Evolutionary conservation across 2,329 filamentous ascomycete species (phyloP), one percentile per base, ranked within the genome.

Genomic region (Ploettnerulaceae sp.): DNA sequence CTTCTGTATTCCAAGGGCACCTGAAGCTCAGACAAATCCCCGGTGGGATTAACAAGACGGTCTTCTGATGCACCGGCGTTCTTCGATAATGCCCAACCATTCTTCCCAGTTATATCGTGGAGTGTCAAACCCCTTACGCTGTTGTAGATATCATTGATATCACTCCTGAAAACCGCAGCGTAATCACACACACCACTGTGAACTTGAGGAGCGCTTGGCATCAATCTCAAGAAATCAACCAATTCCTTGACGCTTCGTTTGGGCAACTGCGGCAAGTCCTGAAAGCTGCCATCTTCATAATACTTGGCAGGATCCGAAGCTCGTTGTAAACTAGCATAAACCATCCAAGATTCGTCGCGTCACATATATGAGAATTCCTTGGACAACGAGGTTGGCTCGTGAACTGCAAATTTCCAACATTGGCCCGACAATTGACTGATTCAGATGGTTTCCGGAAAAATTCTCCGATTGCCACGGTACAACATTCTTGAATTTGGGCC

Each of bases 331-430:
- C 62, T n/a, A 75, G 64, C 69, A 77, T 73, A 25, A 76, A 56
- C 73, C 73, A 78, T 3, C 75, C 75, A 0, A 78, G 63, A 43
- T 74, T 76, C 0, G 69, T 68, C 0, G 74, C 72, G 51, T 78
- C 75, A 45, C 75, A 78, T 56, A 64, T 62, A 44, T 71, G 72
- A 44, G 68, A 72, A 0, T 72, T 71, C 47, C 67, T 73, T 12
- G 73, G 72, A 46, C 75, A 78, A 25, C 74, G 67, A 3, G 73
- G 34, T 15, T 37, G 34, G 1, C n/a, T n/a, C n/a, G 66, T 69
- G 3, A 72, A 53, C n/a, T 57, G 43, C 21, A 66, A 48, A 2
- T 59, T 56, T 12, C 54, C 49, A 11, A 49, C 40, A 31, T 48
- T 52, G 12, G 55, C 44, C 14, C 53, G 52, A 4, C 54, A 52